A percentile compares a stretch with the other conserved stretches of the same genome.
phyloP scores from a whole-genome alignment of 495 filamentous ascomycete species.

The Penicillium canariense region DNA sequence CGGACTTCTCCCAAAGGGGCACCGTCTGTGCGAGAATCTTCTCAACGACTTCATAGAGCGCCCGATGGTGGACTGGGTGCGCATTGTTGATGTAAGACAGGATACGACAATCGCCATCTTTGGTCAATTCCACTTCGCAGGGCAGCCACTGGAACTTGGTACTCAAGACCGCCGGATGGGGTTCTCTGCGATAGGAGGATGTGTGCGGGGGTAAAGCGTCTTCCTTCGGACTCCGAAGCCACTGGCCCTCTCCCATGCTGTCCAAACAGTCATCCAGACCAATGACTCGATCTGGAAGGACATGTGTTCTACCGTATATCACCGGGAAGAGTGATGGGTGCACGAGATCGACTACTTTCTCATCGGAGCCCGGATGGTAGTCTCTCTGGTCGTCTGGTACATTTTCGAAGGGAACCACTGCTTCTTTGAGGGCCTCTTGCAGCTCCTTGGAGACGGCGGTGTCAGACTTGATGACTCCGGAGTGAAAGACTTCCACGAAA shows the following conservation, averaged over 20 bases:
- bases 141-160: constrained; percentile 60
- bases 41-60: constrained; percentile 53
- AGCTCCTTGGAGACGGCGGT: constrained; percentile 28
- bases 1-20: constrained; percentile 50
- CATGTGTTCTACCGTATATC: constrained; percentile 50
- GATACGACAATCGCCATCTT: constrained; percentile 30
- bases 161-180: constrained; percentile 12
- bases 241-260: constrained; percentile 40
- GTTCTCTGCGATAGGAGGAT: neutral
- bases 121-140: constrained; percentile 46
- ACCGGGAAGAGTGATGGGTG: constrained; percentile 62
- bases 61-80: constrained; percentile 44
- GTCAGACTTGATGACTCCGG: constrained; percentile 39
- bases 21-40: constrained; percentile 47
- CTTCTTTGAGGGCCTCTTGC: constrained; percentile 22
- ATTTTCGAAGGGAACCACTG: constrained; percentile 38
- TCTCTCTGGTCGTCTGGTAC: constrained; percentile 49
- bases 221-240: constrained; percentile 9
- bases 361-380: constrained; percentile 56
- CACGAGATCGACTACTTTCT: constrained; percentile 57
- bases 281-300: constrained; percentile 39
- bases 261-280: constrained; percentile 41
- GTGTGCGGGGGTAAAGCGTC: neutral
- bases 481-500: constrained; percentile 28
- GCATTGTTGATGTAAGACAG: constrained; percentile 61